These are phyloP conservation scores for Ascobolus immersus DNA, from an alignment of 495 filamentous ascomycete genomes.

Conservation along the genomic window DNA sequence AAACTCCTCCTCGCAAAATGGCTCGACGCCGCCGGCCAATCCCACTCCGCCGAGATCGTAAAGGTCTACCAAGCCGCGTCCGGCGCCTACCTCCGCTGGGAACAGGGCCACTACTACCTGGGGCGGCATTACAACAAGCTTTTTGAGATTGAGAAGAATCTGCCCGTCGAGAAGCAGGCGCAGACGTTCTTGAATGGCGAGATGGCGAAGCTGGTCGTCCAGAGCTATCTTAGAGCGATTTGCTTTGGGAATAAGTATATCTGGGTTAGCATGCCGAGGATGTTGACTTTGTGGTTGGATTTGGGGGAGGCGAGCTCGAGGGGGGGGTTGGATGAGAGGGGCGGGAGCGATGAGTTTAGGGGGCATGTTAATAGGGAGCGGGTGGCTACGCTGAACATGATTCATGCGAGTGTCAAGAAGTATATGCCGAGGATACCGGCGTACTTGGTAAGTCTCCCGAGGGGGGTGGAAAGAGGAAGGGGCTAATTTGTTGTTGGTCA, in stretches of 20 bases:
- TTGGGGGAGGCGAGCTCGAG: conserved; percentile 40
- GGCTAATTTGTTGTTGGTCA: conserved; percentile 11
- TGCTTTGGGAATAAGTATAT: conserved; percentile 79
- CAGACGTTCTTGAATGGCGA: conserved; percentile 43
- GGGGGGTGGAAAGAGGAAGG: not conserved
- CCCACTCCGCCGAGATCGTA: conserved; percentile 48
- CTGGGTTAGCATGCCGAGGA: conserved; percentile 69
- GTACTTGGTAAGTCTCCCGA: conserved; percentile 29
- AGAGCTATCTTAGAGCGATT: conserved; percentile 74
- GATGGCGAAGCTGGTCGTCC: conserved; percentile 63
- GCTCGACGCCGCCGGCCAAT: conserved; percentile 80
- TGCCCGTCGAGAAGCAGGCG: conserved; percentile 37
- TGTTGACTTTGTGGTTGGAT: conserved; percentile 84
- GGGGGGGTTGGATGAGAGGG: conserved; percentile 39
- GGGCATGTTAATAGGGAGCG: conserved; percentile 28
- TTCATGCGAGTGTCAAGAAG: conserved; percentile 49
- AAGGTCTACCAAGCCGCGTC: conserved; percentile 53
- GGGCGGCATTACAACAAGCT: conserved; percentile 96
- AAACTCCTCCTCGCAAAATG: conserved; percentile 83
- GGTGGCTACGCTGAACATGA: conserved; percentile 36
- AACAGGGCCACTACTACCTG: conserved; percentile 90
- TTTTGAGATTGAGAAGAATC: conserved; percentile 59
- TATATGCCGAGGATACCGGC: conserved; percentile 51
- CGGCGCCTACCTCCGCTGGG: too few species aligned
- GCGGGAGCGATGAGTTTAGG: conserved; percentile 38